phyloP scores from a whole-genome alignment of 2,329 filamentous ascomycete species.

The Sclerotinia borealis region DNA sequence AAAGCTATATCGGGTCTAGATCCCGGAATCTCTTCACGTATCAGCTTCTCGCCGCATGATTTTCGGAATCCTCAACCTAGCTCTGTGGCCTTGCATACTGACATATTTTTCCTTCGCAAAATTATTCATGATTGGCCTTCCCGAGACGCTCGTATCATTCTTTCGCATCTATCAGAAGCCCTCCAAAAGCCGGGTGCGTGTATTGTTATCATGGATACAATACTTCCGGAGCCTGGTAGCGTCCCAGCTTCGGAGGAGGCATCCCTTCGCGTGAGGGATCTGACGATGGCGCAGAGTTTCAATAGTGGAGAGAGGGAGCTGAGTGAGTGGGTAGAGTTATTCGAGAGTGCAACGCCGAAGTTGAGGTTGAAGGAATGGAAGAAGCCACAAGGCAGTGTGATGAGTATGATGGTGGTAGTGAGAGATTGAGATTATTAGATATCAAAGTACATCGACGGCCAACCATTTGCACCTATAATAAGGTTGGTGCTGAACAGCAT shows the following conservation, averaged over 20 bases:
- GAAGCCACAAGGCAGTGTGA: constrained; percentile 12
- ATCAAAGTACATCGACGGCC: no score
- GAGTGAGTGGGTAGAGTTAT: constrained; percentile 31
- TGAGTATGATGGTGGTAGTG: neutral
- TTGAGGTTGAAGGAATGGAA: constrained; percentile 7
- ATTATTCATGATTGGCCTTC: constrained; percentile 48
- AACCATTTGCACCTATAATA: no score
- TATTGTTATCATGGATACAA: constrained; percentile 32
- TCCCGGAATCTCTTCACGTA: constrained; percentile 12
- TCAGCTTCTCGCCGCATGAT: constrained; percentile 23
- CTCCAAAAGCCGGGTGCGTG: neutral
- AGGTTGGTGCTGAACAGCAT: no score
- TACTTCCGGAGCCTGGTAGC: constrained; percentile 31
- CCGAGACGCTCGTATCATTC: constrained; percentile 33
- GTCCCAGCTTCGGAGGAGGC: constrained; percentile 23
- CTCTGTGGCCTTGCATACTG: constrained; percentile 29
- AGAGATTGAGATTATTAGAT: no score
- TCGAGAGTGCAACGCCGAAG: constrained; percentile 28
- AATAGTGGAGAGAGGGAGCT: constrained; percentile 34
- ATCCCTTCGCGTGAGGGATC: constrained; percentile 30
- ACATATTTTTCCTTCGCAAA: constrained; percentile 42
- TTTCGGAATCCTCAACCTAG: constrained; percentile 26
- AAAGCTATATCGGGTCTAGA: constrained; percentile 9
- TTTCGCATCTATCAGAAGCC: constrained; percentile 22
- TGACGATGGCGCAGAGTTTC: constrained; percentile 35